Percentiles rank a stretch among this genome's conserved stretches.
Conservation (phyloP, 106 monocot genomes). For the Dendrobium chrysotoxum region DNA sequence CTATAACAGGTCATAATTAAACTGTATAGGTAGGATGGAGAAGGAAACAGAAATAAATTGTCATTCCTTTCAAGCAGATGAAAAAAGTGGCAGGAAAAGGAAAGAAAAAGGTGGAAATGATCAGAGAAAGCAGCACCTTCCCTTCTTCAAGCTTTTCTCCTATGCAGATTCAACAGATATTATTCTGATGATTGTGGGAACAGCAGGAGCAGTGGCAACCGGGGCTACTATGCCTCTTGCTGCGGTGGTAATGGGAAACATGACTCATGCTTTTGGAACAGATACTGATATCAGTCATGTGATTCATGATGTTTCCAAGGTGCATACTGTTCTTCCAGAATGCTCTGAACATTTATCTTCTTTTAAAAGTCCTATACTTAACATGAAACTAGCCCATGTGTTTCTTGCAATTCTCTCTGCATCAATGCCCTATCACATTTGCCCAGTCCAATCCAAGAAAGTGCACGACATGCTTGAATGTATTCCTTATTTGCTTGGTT, state of each 20-base stretch:
- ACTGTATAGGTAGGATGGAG: no score
- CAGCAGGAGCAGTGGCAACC: slow-evolving; percentile 12
- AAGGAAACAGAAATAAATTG: no score
- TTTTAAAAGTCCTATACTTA: no score
- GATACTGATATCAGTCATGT: not conserved
- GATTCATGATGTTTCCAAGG: slow-evolving; percentile 30
- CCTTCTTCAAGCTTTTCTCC: slow-evolving; percentile 28
- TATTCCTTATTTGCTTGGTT: no score
- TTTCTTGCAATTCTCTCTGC: no score
- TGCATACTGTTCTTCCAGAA: not conserved
- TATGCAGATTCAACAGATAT: slow-evolving; percentile 25
- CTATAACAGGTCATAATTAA: no score
- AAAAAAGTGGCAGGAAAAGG: not conserved
- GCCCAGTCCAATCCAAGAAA: no score
- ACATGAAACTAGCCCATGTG: no score
- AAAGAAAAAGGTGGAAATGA: not conserved
- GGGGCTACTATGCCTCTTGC: slow-evolving; percentile 22
- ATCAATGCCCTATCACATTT: no score
- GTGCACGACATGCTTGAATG: no score
- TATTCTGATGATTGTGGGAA: slow-evolving; percentile 28
- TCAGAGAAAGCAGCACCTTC: slow-evolving; percentile 10
- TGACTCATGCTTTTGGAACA: slow-evolving; percentile 24
- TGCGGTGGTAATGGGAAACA: slow-evolving; percentile 28
- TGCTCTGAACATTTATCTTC: no score
- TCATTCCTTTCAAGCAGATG: not conserved